A percentile compares a stretch with the other conserved stretches of the same genome.
Evolutionary conservation across 2,329 filamentous ascomycete species (phyloP).

Genomic region (Celoporthe dispersa): DNA sequence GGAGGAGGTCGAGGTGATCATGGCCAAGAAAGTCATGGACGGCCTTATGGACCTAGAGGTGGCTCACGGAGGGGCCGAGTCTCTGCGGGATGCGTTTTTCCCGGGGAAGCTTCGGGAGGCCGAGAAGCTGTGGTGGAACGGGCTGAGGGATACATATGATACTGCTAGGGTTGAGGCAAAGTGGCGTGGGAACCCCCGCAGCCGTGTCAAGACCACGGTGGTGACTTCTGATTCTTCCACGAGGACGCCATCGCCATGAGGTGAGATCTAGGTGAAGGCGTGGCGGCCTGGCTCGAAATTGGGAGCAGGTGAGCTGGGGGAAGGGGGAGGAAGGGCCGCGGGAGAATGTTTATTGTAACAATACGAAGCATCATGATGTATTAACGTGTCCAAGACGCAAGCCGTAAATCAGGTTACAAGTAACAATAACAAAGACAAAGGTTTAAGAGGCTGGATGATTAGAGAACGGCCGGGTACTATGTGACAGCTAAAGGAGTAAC

Average conservation of each 20-base stretch:
- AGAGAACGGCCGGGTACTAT: too few species aligned
- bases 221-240: background rate
- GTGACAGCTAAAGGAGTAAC: too few species aligned
- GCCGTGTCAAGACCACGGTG: background rate
- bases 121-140: conserved; percentile 22
- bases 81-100: conserved; percentile 24
- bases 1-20: conserved; percentile 14
- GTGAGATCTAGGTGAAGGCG: background rate
- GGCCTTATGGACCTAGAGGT: conserved; percentile 27
- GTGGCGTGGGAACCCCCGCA: conserved; percentile 1
- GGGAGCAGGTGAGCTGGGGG: too few species aligned
- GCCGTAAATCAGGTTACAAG: too few species aligned
- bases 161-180: background rate
- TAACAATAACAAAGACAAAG: too few species aligned
- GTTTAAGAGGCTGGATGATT: too few species aligned
- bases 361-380: too few species aligned
- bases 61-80: background rate
- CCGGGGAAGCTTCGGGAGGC: conserved; percentile 11
- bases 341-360: too few species aligned
- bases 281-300: too few species aligned
- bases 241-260: background rate
- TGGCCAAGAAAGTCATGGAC: conserved; percentile 26
- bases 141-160: conserved; percentile 20
- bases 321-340: too few species aligned
- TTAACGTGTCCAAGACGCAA: too few species aligned